Base-by-base conservation (phyloP, 805 yeast genomes). In the Tanozyma kutaoensis region DNA sequence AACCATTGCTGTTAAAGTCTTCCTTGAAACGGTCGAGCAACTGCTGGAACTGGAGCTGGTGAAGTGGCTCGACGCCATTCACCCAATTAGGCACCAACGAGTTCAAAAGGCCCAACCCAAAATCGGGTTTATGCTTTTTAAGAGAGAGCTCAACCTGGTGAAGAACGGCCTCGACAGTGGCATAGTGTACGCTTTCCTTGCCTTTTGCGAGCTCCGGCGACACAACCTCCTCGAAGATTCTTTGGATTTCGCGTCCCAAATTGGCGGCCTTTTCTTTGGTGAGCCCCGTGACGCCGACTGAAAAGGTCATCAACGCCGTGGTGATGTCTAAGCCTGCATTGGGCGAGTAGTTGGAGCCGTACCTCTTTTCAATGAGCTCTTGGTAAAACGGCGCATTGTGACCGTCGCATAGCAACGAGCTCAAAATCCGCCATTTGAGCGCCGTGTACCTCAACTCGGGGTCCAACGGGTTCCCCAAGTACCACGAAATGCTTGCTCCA, bases 311-410 rank as follows among this genome's bases (percentile, higher is more conserved):
- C 23, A 71, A 65, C 0, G 81, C 76, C 3, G 95, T 79, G 28
- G 81, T 72, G 2, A 79, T 66, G 32, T 88, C 96, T 29, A 82
- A 58, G 1, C 98, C 98, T 1, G 93, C 62, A 45, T 91, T 91
- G 4, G 84, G 79, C 1, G 88, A 59, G 44, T 76, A 91, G 37
- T 91, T 96, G 27, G 80, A 70, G 23, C 91, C 97, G 19, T 76
- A 45, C 2, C 88, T 91, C 1, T 78, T 53, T 48, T 91, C 98
- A 29, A 91, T 78, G 29, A 91, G 58, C n/a, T 70, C 69, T 49
- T 85, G 82, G 50, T 86, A 82, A 29, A 91, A 61, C 5, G 93
- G 88, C 5, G 97, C 77, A 9, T 91, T 78, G 44, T 88, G 97
- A 2, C 97, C 97, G 45, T 82, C 95, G 37, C 76, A 69, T 19